Base-by-base conservation (phyloP, 257 asterid genomes). In the Prunella vulgaris region DNA sequence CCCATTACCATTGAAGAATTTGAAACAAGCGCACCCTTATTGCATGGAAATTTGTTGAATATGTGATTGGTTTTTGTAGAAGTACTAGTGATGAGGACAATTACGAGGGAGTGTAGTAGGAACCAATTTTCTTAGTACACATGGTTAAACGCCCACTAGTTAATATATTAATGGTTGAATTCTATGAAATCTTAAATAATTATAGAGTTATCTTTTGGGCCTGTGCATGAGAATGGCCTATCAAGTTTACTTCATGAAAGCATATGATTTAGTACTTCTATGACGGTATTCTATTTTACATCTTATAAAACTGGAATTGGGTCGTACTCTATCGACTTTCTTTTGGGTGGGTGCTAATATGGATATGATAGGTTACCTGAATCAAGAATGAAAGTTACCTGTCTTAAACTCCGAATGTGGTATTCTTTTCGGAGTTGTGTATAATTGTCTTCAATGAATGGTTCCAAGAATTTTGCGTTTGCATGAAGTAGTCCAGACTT, bases 231-330 rank as follows among this genome's bases (percentile, higher is more conserved):
- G 63, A 32, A 6, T 42, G 67, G 27, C 64, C 54, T 71, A 2
- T 28, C 66, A 21, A 48, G 54, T 22, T 24, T 71, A 20, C 67
- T 66, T 60, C 57, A n/a, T 63, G 28, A 17, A 20, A 33, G 18
- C n/a, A 44, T 13, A 13, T 53, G 42, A 10, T 14, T 27, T 30
- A 22, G 57, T 22, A 54, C 51, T 40, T 53, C 48, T 52, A 49
- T 35, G 25, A 32, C 56, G 68, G 54, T 40, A 14, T 52, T 70
- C 8, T 15, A 58, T 20, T 14, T 25, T 67, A 65, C 56, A 32
- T 69, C 65, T 64, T 60, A 67, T 64, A 49, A 37, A 25, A 68
- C 72, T 44, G 73, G 56, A 64, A 13, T 54, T 68, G 20, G 17
- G 58, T 21, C 32, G 24, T 28, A 22, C 69, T 10, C 14, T 35